Evolutionary conservation across 2,329 filamentous ascomycete species (phyloP).

Genomic region (Xylariomycetidae sp.): DNA sequence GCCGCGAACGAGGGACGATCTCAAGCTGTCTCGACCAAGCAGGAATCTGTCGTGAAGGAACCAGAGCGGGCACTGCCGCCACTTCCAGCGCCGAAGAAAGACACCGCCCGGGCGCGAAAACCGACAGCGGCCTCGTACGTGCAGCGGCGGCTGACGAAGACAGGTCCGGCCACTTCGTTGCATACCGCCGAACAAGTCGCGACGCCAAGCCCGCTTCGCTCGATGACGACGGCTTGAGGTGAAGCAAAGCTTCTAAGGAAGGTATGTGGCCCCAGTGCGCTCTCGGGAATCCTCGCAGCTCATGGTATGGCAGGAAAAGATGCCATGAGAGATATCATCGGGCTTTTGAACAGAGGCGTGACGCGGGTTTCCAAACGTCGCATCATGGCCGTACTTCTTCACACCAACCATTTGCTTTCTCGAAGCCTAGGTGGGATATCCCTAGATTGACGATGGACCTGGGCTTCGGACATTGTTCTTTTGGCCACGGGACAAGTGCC

Average conservation of each 20-base stretch:
- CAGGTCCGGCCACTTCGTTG: constrained; percentile 37
- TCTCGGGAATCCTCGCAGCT: too few relatives aligned
- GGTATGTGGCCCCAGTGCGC: constrained; percentile 12
- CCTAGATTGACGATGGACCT: too few relatives aligned
- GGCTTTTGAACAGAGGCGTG: too few relatives aligned
- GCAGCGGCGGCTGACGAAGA: constrained; percentile 43
- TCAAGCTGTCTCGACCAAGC: constrained; percentile 49
- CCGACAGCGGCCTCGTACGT: constrained; percentile 29
- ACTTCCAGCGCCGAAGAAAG: constrained; percentile 33
- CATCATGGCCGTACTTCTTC: too few relatives aligned
- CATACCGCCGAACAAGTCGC: constrained; percentile 43
- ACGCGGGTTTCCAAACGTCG: too few relatives aligned
- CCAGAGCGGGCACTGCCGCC: constrained; percentile 34
- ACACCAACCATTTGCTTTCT: too few relatives aligned
- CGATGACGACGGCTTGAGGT: constrained; percentile 55
- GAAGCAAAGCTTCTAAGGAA: constrained; percentile 22
- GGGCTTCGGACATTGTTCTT: too few relatives aligned
- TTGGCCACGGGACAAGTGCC: too few relatives aligned
- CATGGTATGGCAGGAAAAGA: not conserved
- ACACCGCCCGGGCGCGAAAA: constrained; percentile 17
- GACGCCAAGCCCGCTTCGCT: constrained; percentile 62
- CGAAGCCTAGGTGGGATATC: too few relatives aligned
- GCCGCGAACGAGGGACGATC: constrained; percentile 77
- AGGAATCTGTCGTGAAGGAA: constrained; percentile 32
- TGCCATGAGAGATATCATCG: not conserved